phyloP scores from a whole-genome alignment of 2,329 filamentous ascomycete species.

The Scedosporium aurantiacum region DNA sequence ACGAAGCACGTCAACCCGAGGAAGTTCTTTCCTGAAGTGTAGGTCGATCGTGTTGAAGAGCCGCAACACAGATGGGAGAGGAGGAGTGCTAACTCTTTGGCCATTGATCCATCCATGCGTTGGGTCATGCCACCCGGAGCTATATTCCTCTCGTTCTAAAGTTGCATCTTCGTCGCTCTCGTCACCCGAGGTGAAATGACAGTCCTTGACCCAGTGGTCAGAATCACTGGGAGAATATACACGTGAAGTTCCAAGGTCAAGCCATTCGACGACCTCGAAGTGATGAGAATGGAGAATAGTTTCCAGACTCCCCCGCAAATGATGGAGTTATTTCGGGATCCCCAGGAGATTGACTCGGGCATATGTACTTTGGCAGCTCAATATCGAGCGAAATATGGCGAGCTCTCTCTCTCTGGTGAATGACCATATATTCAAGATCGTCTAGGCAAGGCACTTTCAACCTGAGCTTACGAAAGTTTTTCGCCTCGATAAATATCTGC shows the following conservation, averaged over 20 bases:
- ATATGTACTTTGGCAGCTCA: neutral
- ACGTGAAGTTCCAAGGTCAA: conserved; percentile 23
- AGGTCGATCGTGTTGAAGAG: neutral
- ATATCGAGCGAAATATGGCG: neutral
- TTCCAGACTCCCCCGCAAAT: neutral
- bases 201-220: conserved; percentile 22
- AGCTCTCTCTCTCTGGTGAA: neutral
- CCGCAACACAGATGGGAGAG: neutral
- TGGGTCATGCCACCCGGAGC: neutral
- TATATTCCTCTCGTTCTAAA: no score
- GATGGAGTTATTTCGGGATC: neutral
- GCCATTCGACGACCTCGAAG: conserved; percentile 11
- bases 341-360: neutral
- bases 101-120: neutral
- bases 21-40: neutral
- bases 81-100: neutral
- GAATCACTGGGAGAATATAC: conserved; percentile 22
- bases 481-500: neutral
- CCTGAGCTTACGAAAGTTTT: neutral
- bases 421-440: neutral
- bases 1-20: neutral
- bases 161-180: neutral
- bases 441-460: neutral
- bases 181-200: conserved; percentile 14
- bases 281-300: neutral